These are phyloP conservation scores for Sutorius australiensis DNA, from an alignment of 768 basidiomycete genomes.

Conservation along the genomic window DNA sequence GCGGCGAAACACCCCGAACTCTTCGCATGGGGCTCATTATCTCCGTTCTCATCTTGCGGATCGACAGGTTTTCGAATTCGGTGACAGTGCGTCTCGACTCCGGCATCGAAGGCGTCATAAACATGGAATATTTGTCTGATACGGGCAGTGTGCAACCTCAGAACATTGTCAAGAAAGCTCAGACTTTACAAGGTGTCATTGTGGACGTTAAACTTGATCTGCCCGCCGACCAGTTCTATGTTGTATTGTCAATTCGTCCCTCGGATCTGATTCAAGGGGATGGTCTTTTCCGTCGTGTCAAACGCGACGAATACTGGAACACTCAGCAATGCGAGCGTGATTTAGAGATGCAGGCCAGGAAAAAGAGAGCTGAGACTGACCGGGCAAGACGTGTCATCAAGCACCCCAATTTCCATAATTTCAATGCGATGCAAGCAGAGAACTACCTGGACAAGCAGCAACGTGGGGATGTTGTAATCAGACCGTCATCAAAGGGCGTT, in stretches of 20 bases:
- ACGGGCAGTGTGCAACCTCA: slow-evolving; percentile 35
- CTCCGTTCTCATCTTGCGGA: slow-evolving; percentile 64
- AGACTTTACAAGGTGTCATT: slow-evolving; percentile 76
- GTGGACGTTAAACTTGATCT: slow-evolving; percentile 65
- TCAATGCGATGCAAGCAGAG: slow-evolving; percentile 88
- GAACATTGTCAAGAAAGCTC: slow-evolving; percentile 66
- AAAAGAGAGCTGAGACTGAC: slow-evolving; percentile 81
- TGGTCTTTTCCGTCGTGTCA: slow-evolving; percentile 54
- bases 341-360: slow-evolving; percentile 67
- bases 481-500: slow-evolving; percentile 91
- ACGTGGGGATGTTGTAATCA: slow-evolving; percentile 92
- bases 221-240: slow-evolving; percentile 56
- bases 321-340: slow-evolving; percentile 61
- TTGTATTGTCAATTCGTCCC: slow-evolving; percentile 72
- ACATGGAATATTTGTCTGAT: slow-evolving; percentile 55
- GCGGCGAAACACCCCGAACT: slow-evolving; percentile 82
- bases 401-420: slow-evolving; percentile 97
- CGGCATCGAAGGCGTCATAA: slow-evolving; percentile 82
- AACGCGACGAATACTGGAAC: slow-evolving; percentile 64
- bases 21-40: slow-evolving; percentile 78
- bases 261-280: slow-evolving; percentile 62
- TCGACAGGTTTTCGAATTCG: slow-evolving; percentile 36
- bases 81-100: slow-evolving; percentile 84
- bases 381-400: slow-evolving; percentile 84
- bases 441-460: slow-evolving; percentile 84